Evolutionary conservation across 2,329 filamentous ascomycete species (phyloP).

Genomic region (Niveomyces coronatus): DNA sequence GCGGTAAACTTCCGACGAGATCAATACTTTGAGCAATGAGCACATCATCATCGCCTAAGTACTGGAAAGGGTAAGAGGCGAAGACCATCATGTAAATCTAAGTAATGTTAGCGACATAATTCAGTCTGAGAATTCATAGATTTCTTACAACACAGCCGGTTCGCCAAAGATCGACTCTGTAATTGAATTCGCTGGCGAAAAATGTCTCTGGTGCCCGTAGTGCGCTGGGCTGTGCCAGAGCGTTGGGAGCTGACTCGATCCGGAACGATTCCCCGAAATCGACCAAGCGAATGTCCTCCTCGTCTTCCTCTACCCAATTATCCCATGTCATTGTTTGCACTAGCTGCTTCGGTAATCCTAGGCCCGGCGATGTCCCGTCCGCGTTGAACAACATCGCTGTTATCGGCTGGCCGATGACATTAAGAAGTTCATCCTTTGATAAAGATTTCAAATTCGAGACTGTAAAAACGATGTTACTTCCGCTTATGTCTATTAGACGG

Average conservation of each 20-base stretch:
- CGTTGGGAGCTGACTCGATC: too few relatives aligned
- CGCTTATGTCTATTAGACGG: neutral
- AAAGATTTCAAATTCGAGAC: neutral
- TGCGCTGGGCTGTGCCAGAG: neutral
- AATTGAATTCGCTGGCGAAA: neutral
- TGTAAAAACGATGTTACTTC: neutral
- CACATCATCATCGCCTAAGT: neutral
- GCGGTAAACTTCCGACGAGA: too few relatives aligned
- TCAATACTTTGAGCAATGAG: neutral
- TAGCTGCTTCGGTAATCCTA: neutral
- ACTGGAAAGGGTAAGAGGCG: neutral
- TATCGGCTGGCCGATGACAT: neutral
- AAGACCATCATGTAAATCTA: neutral
- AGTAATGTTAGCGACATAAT: neutral
- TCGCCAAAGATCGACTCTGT: neutral
- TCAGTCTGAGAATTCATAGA: neutral
- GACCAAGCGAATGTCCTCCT: slow-evolving; percentile 18
- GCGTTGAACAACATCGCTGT: neutral
- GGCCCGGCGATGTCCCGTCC: neutral
- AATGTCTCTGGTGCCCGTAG: neutral
- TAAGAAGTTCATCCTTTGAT: neutral
- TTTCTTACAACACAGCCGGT: neutral
- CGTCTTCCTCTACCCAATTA: slow-evolving; percentile 16
- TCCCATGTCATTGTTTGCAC: neutral
- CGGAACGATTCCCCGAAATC: slow-evolving; percentile 16